These are phyloP conservation scores for Meyerozyma elateridarum DNA, from an alignment of 1,139 yeast species.

Conservation along the genomic window DNA sequence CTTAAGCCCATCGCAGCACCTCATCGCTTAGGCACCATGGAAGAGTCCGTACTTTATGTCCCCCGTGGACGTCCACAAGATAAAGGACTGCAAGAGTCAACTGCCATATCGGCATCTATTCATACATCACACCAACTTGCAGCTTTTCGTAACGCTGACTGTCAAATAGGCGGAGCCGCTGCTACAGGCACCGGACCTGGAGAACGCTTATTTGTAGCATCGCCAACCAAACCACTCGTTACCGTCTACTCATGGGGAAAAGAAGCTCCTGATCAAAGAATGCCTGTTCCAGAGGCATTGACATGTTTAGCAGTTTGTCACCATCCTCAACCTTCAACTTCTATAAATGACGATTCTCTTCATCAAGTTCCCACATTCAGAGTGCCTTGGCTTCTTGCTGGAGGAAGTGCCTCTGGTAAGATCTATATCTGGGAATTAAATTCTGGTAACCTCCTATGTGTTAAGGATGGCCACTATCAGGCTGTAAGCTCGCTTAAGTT, in stretches of 20 bases:
- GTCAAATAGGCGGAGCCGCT: constrained; percentile 40
- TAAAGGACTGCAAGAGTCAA: constrained; percentile 42
- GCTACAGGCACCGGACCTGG: constrained; percentile 40
- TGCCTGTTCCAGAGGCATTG: constrained; percentile 81
- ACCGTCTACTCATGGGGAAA: constrained; percentile 73
- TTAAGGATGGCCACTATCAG: constrained; percentile 84
- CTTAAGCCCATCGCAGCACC: constrained; percentile 4
- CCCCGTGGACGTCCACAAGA: constrained; percentile 48
- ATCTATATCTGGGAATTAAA: constrained; percentile 79
- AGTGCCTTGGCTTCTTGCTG: constrained; percentile 67
- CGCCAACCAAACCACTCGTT: constrained; percentile 64
- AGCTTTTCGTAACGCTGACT: constrained; percentile 51
- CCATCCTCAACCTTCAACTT: constrained; percentile 21
- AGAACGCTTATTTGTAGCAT: constrained; percentile 55
- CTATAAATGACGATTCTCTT: constrained; percentile 6
- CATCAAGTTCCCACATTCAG: constrained; percentile 30
- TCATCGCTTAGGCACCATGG: constrained; percentile 33
- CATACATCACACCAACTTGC: constrained; percentile 49
- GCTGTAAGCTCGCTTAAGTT: constrained; percentile 56
- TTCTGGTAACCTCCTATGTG: constrained; percentile 72
- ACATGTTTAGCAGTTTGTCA: constrained; percentile 51
- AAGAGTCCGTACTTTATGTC: constrained; percentile 55
- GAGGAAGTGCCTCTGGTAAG: constrained; percentile 69
- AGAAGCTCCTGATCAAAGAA: constrained; percentile 77
- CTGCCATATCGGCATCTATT: constrained; percentile 45